Percentiles rank a stretch among this genome's conserved stretches.
These are phyloP conservation scores for Populus tomentosa DNA, from an alignment of 441 rosid species.

Conservation along the genomic window DNA sequence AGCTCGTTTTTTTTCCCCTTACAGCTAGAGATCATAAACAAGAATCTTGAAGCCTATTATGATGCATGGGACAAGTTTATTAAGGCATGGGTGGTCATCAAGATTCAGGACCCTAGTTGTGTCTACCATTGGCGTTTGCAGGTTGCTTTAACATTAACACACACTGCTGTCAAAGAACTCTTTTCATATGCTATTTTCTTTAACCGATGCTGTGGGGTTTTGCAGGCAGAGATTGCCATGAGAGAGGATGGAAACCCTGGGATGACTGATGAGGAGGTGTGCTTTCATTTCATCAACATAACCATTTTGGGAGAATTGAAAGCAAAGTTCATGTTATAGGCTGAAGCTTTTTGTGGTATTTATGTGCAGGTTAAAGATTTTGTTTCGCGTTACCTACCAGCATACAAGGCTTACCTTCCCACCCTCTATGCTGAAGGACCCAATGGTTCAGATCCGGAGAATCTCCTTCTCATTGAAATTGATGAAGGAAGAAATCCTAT, in stretches of 20 bases:
- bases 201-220: slow-evolving; percentile 5
- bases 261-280: slow-evolving; percentile 89
- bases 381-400: slow-evolving; percentile 87
- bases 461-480: slow-evolving; percentile 60
- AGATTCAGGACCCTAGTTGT: slow-evolving; percentile 82
- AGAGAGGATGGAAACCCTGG: slow-evolving; percentile 81
- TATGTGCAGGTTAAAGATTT: slow-evolving; percentile 70
- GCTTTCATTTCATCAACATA: not conserved
- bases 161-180: not conserved
- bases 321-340: not conserved
- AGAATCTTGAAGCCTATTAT: slow-evolving; percentile 84
- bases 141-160: slow-evolving; percentile 30
- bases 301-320: not conserved
- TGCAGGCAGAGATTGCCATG: slow-evolving; percentile 93
- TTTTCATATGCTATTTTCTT: not conserved
- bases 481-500: slow-evolving; percentile 85
- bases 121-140: slow-evolving; percentile 97
- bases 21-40: slow-evolving; percentile 76
- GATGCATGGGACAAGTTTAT: slow-evolving; percentile 90
- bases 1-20: not conserved
- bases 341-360: not conserved
- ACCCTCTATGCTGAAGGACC: slow-evolving; percentile 85
- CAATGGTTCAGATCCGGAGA: slow-evolving; percentile 61
- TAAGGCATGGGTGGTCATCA: slow-evolving; percentile 78
- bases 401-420: slow-evolving; percentile 85